A percentile compares a stretch with the other conserved stretches of the same genome.
phyloP scores from a whole-genome alignment of 805 yeast species.

The Debaryomyces maramus region DNA sequence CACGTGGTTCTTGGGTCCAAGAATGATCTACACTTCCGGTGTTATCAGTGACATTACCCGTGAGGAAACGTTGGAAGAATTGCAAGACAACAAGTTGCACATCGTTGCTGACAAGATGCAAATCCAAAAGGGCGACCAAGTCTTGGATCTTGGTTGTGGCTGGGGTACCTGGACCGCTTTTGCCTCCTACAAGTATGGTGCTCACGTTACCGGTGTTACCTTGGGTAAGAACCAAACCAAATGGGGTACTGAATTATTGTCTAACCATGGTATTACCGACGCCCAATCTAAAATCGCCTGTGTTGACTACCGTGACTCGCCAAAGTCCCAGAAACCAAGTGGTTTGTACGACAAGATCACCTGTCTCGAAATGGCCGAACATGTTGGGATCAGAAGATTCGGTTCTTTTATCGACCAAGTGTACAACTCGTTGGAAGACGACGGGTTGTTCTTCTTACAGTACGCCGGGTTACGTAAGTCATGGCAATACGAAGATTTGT shows the following conservation, averaged over 20 bases:
- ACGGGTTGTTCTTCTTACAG: conserved; percentile 83
- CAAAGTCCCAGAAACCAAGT: conserved; percentile 51
- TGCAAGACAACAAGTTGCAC: conserved; percentile 89
- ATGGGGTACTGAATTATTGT: conserved; percentile 76
- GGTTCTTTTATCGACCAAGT: conserved; percentile 75
- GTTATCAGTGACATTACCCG: conserved; percentile 66
- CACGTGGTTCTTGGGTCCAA: conserved; percentile 90
- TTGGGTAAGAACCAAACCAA: conserved; percentile 88
- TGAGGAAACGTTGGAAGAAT: conserved; percentile 72
- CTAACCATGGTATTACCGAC: conserved; percentile 62
- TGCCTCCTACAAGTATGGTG: conserved; percentile 81
- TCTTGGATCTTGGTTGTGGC: conserved; percentile 90
- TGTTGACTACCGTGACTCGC: conserved; percentile 89
- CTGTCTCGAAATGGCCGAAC: conserved; percentile 94
- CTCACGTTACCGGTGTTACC: conserved; percentile 85
- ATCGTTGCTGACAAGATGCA: conserved; percentile 85
- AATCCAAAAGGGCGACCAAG: conserved; percentile 66
- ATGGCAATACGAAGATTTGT: conserved; percentile 93
- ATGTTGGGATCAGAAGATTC: conserved; percentile 88
- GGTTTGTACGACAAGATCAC: conserved; percentile 79
- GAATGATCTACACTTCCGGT: conserved; percentile 93
- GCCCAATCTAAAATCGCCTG: conserved; percentile 79
- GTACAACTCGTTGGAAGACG: conserved; percentile 85
- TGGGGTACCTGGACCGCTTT: conserved; percentile 92
- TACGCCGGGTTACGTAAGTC: conserved; percentile 87